These are phyloP conservation scores for Grosmannia huntii DNA, from an alignment of 2,329 filamentous ascomycete genomes.

Conservation along the genomic window DNA sequence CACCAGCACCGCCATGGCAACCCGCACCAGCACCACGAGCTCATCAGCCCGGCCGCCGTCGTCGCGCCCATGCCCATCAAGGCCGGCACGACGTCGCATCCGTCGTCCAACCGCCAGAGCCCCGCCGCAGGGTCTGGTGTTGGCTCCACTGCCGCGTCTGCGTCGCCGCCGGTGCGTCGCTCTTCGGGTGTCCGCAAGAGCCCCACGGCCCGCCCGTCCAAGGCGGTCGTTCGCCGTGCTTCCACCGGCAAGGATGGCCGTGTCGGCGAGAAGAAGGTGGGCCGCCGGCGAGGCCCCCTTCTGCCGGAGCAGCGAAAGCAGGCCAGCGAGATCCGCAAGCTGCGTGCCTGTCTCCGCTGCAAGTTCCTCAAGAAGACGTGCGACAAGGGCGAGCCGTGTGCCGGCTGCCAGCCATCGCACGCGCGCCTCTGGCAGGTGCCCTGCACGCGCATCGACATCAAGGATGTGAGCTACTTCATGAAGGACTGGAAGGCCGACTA, in stretches of 20 bases:
- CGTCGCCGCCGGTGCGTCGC: slow-evolving; percentile 51
- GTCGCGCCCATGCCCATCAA: slow-evolving; percentile 60
- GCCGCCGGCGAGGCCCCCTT: slow-evolving; percentile 77
- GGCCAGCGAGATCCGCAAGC: slow-evolving; percentile 90
- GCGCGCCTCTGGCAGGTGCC: slow-evolving; percentile 94
- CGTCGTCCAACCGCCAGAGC: slow-evolving; percentile 39
- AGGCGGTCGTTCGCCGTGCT: slow-evolving; percentile 70
- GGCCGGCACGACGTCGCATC: slow-evolving; percentile 21
- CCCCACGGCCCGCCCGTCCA: slow-evolving; percentile 68
- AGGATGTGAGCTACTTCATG: slow-evolving; percentile 97
- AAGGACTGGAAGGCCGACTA: slow-evolving; percentile 99
- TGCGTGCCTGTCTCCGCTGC: slow-evolving; percentile 86
- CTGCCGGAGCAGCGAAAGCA: slow-evolving; percentile 91
- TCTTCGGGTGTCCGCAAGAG: slow-evolving; percentile 61
- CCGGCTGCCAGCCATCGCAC: slow-evolving; percentile 89
- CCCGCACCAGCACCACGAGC: slow-evolving; percentile 35
- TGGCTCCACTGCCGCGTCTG: slow-evolving; percentile 26
- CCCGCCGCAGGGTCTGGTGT: slow-evolving; percentile 49
- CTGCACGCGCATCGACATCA: slow-evolving; percentile 96
- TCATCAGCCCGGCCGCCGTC: slow-evolving; percentile 54
- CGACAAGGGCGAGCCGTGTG: slow-evolving; percentile 93
- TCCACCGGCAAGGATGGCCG: slow-evolving; percentile 65
- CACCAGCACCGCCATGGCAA: slow-evolving; percentile 34
- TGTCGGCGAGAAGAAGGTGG: slow-evolving; percentile 78
- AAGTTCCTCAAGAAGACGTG: slow-evolving; percentile 99